These are phyloP conservation scores for Blastobotrys aristatus DNA, from an alignment of 1,139 yeast species.

Conservation along the genomic window DNA sequence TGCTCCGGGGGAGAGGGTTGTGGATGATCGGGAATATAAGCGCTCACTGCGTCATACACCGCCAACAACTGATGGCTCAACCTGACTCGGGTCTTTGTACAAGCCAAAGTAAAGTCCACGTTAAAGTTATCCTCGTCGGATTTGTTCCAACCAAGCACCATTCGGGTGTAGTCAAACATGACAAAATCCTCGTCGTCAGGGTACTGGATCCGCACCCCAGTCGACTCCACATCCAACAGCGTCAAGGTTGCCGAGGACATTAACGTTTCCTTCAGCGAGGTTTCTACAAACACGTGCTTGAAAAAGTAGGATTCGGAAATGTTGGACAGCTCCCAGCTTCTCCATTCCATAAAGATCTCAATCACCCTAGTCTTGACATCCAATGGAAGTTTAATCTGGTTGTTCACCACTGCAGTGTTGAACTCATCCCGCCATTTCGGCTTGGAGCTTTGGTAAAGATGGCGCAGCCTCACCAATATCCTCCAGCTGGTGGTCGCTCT, in stretches of 20 bases:
- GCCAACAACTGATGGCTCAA: constrained; percentile 22
- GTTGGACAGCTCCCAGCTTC: constrained; percentile 79
- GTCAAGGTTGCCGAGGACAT: constrained; percentile 26
- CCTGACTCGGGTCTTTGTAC: constrained; percentile 23
- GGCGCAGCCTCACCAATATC: constrained; percentile 69
- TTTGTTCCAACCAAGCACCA: constrained; percentile 23
- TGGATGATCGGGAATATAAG: not conserved
- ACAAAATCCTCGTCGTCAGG: constrained; percentile 33
- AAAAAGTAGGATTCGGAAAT: constrained; percentile 47
- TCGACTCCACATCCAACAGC: constrained; percentile 30
- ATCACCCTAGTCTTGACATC: constrained; percentile 53
- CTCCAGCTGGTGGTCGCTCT: constrained; percentile 87
- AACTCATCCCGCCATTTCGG: constrained; percentile 40
- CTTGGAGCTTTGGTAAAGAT: constrained; percentile 62
- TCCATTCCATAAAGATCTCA: constrained; percentile 68
- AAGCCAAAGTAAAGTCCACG: constrained; percentile 22
- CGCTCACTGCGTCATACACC: constrained; percentile 15
- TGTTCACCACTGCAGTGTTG: constrained; percentile 26
- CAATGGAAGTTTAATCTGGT: constrained; percentile 40
- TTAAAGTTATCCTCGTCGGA: constrained; percentile 11
- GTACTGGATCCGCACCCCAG: constrained; percentile 29
- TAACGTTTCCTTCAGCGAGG: constrained; percentile 30
- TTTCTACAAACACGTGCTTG: constrained; percentile 25
- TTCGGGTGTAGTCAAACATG: constrained; percentile 31
- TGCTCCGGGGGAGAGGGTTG: not conserved